Conservation (phyloP, 257 asterid species). For the Catharanthus roseus region DNA sequence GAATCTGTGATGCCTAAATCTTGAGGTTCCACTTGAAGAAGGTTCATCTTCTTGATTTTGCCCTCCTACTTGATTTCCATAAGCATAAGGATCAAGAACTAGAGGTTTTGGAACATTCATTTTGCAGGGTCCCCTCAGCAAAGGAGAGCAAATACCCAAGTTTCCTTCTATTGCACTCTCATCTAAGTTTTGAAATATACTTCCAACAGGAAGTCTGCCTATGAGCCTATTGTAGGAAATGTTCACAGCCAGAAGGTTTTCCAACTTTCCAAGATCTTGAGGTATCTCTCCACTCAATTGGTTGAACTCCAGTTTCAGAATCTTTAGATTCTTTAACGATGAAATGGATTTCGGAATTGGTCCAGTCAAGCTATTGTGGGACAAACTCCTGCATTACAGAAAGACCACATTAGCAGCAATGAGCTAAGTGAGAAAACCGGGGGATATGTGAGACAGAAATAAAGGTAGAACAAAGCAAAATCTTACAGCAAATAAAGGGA, state of each 20-base stretch:
- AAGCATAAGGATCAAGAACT: slow-evolving; percentile 81
- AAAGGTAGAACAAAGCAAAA: background rate
- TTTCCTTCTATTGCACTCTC: slow-evolving; percentile 72
- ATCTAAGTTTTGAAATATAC: slow-evolving; percentile 70
- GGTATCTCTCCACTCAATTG: slow-evolving; percentile 89
- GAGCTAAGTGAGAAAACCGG: background rate
- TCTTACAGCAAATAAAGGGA: slow-evolving; percentile 82
- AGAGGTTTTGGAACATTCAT: slow-evolving; percentile 82
- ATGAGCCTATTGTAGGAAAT: slow-evolving; percentile 71
- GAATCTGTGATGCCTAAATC: slow-evolving; percentile 43
- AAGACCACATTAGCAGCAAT: background rate
- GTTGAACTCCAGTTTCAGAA: slow-evolving; percentile 74
- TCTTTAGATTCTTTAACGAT: slow-evolving; percentile 62
- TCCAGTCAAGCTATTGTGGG: slow-evolving; percentile 69
- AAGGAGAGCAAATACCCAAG: slow-evolving; percentile 78
- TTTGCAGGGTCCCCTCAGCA: slow-evolving; percentile 74
- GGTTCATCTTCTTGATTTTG: slow-evolving; percentile 17
- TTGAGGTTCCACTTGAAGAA: slow-evolving; percentile 18
- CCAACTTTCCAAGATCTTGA: slow-evolving; percentile 57
- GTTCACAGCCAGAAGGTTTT: slow-evolving; percentile 78
- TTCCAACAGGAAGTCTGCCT: slow-evolving; percentile 70
- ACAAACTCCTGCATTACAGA: slow-evolving; percentile 67
- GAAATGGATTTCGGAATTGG: slow-evolving; percentile 69
- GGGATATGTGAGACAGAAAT: background rate
- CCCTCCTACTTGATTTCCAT: slow-evolving; percentile 45